A percentile compares a stretch with the other conserved stretches of the same genome.
phyloP scores from a whole-genome alignment of 306 rosid species.

The Quercus aquifolioides region DNA sequence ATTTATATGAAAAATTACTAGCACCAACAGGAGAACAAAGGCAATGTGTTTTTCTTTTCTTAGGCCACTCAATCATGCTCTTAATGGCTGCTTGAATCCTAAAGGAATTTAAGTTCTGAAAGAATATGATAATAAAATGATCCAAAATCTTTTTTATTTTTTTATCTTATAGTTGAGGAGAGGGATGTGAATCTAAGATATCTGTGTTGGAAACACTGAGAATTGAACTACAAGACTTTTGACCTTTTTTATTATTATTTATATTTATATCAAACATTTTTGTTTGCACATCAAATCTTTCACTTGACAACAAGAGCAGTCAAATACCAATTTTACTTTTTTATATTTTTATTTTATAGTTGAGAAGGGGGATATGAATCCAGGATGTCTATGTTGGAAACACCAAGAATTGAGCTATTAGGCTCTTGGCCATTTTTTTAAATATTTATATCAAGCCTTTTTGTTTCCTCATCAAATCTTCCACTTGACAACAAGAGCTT shows the following conservation, averaged over 20 bases:
- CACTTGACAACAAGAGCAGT: background rate
- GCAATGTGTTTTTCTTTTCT: background rate
- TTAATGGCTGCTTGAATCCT: background rate
- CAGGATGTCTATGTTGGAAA: too few species aligned
- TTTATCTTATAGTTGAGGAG: too few species aligned
- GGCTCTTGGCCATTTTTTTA: too few species aligned
- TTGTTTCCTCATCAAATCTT: background rate
- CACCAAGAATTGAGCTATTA: too few species aligned
- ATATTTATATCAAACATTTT: background rate
- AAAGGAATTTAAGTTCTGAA: background rate
- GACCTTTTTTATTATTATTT: background rate
- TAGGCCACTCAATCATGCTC: background rate
- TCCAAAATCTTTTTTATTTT: too few species aligned
- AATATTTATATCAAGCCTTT: background rate
- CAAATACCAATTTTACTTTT: background rate
- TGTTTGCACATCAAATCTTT: background rate
- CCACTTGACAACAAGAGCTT: background rate
- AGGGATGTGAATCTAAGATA: too few species aligned
- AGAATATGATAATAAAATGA: background rate
- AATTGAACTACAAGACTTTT: too few species aligned
- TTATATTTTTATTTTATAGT: too few species aligned
- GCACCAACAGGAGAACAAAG: background rate
- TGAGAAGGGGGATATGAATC: too few species aligned
- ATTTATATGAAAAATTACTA: background rate
- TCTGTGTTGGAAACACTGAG: too few species aligned